Percentiles rank a stretch among this genome's conserved stretches.
phyloP scores from a whole-genome alignment of 345 rosid genomes.

The Xanthoceras sorbifolium region DNA sequence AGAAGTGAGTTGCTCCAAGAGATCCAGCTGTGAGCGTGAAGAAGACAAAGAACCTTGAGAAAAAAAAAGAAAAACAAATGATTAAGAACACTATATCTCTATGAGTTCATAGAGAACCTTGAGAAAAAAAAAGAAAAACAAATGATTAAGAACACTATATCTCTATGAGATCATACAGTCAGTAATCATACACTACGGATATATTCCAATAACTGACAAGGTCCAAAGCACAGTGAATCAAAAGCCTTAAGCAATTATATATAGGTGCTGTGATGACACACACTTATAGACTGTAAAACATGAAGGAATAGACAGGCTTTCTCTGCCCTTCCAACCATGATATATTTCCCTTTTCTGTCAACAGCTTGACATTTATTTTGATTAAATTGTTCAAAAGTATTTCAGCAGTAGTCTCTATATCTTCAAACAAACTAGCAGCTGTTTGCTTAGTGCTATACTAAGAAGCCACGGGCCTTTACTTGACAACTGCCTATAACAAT shows the following conservation, averaged over 20 bases:
- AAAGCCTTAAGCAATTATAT: neutral
- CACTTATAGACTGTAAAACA: neutral
- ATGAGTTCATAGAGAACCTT: no score
- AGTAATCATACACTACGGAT: neutral
- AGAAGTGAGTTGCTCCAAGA: slow-evolving; percentile 72
- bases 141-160: neutral
- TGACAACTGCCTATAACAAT: no score
- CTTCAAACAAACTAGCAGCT: neutral
- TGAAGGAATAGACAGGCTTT: neutral
- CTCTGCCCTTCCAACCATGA: neutral
- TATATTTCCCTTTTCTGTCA: no score
- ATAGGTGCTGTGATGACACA: neutral
- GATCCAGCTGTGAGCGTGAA: slow-evolving; percentile 69
- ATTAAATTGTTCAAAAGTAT: neutral
- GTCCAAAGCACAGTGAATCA: neutral
- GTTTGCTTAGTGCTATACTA: neutral
- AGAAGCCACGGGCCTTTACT: neutral
- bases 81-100: neutral
- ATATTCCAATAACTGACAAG: neutral
- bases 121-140: slow-evolving; percentile 2
- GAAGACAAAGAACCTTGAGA: slow-evolving; percentile 63
- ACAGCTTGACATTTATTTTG: neutral
- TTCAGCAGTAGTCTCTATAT: neutral
- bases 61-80: neutral
- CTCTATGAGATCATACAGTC: neutral